These are phyloP conservation scores for Bipolaris victoriae DNA, from an alignment of 2,329 filamentous ascomycete genomes.

Conservation along the genomic window DNA sequence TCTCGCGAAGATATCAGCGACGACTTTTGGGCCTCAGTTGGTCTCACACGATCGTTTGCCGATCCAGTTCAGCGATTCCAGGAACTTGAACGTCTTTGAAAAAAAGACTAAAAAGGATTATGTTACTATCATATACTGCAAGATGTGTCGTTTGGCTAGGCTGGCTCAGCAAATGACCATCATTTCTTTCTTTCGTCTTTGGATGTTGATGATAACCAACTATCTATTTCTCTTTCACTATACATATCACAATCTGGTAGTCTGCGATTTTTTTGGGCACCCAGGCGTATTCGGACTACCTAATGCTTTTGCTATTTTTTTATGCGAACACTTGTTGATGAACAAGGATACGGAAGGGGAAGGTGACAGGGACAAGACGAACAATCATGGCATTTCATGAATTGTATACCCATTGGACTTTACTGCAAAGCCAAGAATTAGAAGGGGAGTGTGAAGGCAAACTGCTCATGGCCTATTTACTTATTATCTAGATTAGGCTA, in stretches of 20 bases:
- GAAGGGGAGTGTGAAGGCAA: too few species aligned
- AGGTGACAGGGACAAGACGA: too few species aligned
- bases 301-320: too few species aligned
- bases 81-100: conserved; percentile 37
- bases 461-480: too few species aligned
- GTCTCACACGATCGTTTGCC: conserved; percentile 45
- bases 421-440: too few species aligned
- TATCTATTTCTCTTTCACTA: background rate
- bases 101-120: background rate
- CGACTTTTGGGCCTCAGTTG: conserved; percentile 72
- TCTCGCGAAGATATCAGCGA: conserved; percentile 78
- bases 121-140: background rate
- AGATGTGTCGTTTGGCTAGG: background rate
- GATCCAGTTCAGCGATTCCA: conserved; percentile 46
- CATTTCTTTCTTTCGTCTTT: background rate
- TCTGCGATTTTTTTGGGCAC: background rate
- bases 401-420: too few species aligned
- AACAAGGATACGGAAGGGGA: too few species aligned
- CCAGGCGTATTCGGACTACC: background rate
- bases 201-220: background rate
- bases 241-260: background rate
- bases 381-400: too few species aligned
- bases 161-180: conserved; percentile 7
- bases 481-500: too few species aligned
- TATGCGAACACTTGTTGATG: too few species aligned